phyloP scores from a whole-genome alignment of 306 rosid genomes.

The Oxytropis ochrocephala region DNA sequence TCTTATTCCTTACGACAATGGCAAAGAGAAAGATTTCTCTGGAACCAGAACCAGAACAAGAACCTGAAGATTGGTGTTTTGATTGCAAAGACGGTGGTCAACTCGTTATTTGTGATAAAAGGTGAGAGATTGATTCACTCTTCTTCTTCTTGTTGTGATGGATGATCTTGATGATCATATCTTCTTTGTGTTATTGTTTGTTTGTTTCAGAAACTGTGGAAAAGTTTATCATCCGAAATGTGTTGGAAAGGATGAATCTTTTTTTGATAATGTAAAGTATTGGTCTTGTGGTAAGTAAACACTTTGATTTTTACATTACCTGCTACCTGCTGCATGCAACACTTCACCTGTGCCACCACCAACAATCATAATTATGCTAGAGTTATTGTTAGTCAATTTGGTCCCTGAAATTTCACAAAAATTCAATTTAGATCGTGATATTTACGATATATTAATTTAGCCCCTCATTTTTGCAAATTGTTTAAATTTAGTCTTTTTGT shows the following conservation, averaged over 20 bases:
- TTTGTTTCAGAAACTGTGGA: constrained; percentile 41
- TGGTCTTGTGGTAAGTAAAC: constrained; percentile 63
- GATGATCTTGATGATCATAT: not conserved
- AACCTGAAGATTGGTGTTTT: constrained; percentile 31
- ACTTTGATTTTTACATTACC: not conserved
- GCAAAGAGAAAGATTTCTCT: not conserved
- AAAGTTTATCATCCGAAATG: constrained; percentile 64
- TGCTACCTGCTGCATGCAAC: not conserved
- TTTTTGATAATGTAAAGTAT: not conserved
- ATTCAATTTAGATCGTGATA: no score
- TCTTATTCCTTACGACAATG: no score
- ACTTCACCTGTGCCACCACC: no score
- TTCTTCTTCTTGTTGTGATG: not conserved
- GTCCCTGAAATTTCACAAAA: no score
- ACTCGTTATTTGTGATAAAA: constrained; percentile 27
- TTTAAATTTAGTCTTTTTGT: no score
- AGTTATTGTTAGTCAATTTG: no score
- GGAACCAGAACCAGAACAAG: not conserved
- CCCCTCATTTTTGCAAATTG: no score
- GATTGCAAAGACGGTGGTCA: constrained; percentile 47
- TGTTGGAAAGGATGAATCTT: constrained; percentile 24
- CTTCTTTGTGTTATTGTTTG: not conserved
- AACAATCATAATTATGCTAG: no score
- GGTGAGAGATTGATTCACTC: not conserved
- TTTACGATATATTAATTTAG: no score